Percentiles rank a stretch among this genome's conserved stretches.
phyloP scores from a whole-genome alignment of 2,329 filamentous ascomycete genomes.

The Sporothrix pseudoabietina region DNA sequence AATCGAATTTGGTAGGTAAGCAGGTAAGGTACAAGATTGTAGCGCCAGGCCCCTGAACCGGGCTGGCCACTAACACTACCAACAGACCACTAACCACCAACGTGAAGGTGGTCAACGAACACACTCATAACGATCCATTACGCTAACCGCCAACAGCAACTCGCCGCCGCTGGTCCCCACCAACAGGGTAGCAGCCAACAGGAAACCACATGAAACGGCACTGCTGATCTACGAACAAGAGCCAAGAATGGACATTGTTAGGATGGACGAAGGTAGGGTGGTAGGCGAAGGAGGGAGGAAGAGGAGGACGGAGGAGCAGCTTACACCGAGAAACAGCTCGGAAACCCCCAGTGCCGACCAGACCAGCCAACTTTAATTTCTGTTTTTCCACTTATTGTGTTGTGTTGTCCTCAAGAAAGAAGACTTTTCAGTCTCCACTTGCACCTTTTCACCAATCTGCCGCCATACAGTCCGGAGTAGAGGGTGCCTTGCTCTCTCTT shows the following conservation, averaged over 20 bases:
- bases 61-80: not conserved
- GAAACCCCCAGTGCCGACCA: slow-evolving; percentile 10
- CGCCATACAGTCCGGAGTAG: not conserved
- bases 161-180: not conserved
- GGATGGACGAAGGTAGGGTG: not conserved
- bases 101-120: not conserved
- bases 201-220: slow-evolving; percentile 11
- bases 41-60: not conserved
- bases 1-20: not conserved
- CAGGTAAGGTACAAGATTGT: not conserved
- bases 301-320: not conserved
- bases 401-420: not conserved
- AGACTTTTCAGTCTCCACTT: not conserved
- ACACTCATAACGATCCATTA: not conserved
- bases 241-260: not conserved
- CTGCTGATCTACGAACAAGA: not conserved
- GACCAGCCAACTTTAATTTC: slow-evolving; percentile 20
- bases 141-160: slow-evolving; percentile 6
- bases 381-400: not conserved
- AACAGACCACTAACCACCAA: not conserved
- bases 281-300: not conserved
- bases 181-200: not conserved
- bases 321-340: slow-evolving; percentile 1
- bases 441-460: not conserved
- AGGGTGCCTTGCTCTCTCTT: not conserved